Evolutionary conservation across 2,329 filamentous ascomycete genomes (phyloP).

Genomic region (Fusarium sp.): DNA sequence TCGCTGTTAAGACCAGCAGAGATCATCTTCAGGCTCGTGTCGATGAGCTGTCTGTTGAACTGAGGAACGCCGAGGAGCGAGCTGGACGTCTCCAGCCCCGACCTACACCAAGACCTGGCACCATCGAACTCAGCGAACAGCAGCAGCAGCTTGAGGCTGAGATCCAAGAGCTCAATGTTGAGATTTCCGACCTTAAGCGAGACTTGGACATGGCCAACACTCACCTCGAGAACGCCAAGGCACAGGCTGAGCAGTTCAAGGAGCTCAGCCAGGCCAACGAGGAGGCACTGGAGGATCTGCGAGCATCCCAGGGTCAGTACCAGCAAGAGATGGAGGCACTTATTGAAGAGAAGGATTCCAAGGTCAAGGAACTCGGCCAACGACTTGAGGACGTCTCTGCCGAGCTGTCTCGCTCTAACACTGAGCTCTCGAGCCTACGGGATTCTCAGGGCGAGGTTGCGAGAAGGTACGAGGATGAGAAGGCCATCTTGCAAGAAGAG

Average conservation of each 20-base stretch:
- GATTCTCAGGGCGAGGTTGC: slow-evolving; percentile 82
- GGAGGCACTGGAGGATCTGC: slow-evolving; percentile 84
- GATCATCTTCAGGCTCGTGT: slow-evolving; percentile 92
- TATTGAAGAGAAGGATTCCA: slow-evolving; percentile 81
- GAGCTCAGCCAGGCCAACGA: slow-evolving; percentile 88
- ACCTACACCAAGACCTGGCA: slow-evolving; percentile 71
- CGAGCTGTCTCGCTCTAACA: slow-evolving; percentile 85
- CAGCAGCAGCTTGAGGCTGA: slow-evolving; percentile 68
- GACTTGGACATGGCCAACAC: slow-evolving; percentile 84
- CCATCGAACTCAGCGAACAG: slow-evolving; percentile 56
- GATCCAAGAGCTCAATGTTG: slow-evolving; percentile 83
- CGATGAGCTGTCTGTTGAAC: slow-evolving; percentile 88
- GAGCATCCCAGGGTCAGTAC: slow-evolving; percentile 86
- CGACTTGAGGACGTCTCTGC: slow-evolving; percentile 85
- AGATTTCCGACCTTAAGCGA: slow-evolving; percentile 87
- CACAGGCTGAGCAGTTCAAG: slow-evolving; percentile 88
- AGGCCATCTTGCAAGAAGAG: slow-evolving; percentile 81
- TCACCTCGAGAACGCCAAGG: slow-evolving; percentile 84
- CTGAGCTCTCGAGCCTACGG: slow-evolving; percentile 82
- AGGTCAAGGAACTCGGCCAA: slow-evolving; percentile 84
- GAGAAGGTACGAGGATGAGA: slow-evolving; percentile 83
- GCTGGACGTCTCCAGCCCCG: slow-evolving; percentile 84
- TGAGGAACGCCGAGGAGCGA: slow-evolving; percentile 90
- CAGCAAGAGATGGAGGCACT: slow-evolving; percentile 85
- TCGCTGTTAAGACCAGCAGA: slow-evolving; percentile 85